These are phyloP conservation scores for Entomortierella beljakovae DNA, from an alignment of 192 early-diverging fungal genomes.

Conservation along the genomic window DNA sequence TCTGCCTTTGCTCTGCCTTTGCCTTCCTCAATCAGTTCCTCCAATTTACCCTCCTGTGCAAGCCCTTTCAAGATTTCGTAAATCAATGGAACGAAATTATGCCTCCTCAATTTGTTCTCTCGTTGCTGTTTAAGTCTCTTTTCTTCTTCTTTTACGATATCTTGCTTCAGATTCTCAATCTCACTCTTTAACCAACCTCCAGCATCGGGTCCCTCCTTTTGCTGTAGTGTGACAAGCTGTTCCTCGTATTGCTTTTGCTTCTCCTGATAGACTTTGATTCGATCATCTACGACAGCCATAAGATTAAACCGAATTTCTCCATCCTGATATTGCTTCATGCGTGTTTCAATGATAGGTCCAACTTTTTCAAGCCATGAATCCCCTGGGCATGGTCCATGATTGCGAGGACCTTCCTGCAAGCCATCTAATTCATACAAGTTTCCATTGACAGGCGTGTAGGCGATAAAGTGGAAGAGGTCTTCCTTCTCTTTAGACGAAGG, in stretches of 20 bases:
- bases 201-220: conserved; percentile 45
- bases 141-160: conserved; percentile 68
- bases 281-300: conserved; percentile 81
- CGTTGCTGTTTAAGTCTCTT: conserved; percentile 61
- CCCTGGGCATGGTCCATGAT: conserved; percentile 70
- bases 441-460: conserved; percentile 79
- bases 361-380: conserved; percentile 75
- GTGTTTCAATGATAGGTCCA: conserved; percentile 72
- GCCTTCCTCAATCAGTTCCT: conserved; percentile 61
- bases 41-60: conserved; percentile 65
- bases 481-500: conserved; percentile 68
- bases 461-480: conserved; percentile 85
- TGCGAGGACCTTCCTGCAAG: conserved; percentile 72
- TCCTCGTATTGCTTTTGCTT: conserved; percentile 61
- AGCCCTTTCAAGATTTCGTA: conserved; percentile 74
- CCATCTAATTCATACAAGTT: conserved; percentile 85
- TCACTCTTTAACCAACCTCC: conserved; percentile 62
- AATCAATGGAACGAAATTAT: conserved; percentile 83
- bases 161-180: conserved; percentile 61
- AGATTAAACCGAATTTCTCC: conserved; percentile 83
- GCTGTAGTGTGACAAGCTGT: conserved; percentile 60
- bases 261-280: conserved; percentile 64
- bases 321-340: conserved; percentile 70
- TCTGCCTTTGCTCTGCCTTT: conserved; percentile 56
- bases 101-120: conserved; percentile 77